A percentile compares a stretch with the other conserved stretches of the same genome.
Evolutionary conservation across 805 yeast species (phyloP).

Genomic region (Groenewaldozyma salmanticensis): DNA sequence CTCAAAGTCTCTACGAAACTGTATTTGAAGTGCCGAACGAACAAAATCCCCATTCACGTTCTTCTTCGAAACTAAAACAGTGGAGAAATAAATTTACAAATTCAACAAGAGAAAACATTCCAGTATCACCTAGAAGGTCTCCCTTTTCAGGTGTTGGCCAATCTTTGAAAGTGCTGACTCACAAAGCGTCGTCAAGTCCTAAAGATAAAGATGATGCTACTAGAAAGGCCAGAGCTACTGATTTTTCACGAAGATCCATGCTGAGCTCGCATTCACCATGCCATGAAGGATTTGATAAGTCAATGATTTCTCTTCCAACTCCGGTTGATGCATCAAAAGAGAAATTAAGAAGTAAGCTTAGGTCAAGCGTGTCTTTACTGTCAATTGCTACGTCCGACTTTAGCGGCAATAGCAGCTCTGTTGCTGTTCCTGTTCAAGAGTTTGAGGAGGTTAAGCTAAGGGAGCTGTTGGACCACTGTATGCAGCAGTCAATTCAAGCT

Average conservation of each 20-base stretch:
- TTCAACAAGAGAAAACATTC: too few species aligned
- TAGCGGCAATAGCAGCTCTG: slow-evolving; percentile 14
- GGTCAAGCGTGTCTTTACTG: slow-evolving; percentile 40
- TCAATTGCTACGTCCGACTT: slow-evolving; percentile 29
- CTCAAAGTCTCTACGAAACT: too few species aligned
- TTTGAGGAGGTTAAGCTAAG: slow-evolving; percentile 27
- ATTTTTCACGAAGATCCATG: too few species aligned
- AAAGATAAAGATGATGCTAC: too few species aligned
- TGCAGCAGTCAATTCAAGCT: slow-evolving; percentile 24
- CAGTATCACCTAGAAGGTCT: slow-evolving; percentile 6
- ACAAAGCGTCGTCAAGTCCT: too few species aligned
- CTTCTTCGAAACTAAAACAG: too few species aligned
- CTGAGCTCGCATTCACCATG: too few species aligned
- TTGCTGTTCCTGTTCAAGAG: slow-evolving; percentile 28
- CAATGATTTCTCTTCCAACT: slow-evolving; percentile 48
- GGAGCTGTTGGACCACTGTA: slow-evolving; percentile 30
- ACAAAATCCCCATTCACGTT: too few species aligned
- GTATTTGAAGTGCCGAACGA: too few species aligned
- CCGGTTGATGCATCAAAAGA: slow-evolving; percentile 48
- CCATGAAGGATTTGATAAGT: slow-evolving; percentile 26
- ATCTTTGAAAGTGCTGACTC: slow-evolving; percentile 9
- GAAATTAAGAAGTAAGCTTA: slow-evolving; percentile 43
- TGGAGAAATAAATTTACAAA: too few species aligned
- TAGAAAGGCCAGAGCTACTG: too few species aligned
- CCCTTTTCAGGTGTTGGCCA: slow-evolving; percentile 11